Percentiles rank a stretch among this genome's conserved stretches.
These are phyloP conservation scores for Acer negundo DNA, from an alignment of 345 rosid species.

Conservation along the genomic window DNA sequence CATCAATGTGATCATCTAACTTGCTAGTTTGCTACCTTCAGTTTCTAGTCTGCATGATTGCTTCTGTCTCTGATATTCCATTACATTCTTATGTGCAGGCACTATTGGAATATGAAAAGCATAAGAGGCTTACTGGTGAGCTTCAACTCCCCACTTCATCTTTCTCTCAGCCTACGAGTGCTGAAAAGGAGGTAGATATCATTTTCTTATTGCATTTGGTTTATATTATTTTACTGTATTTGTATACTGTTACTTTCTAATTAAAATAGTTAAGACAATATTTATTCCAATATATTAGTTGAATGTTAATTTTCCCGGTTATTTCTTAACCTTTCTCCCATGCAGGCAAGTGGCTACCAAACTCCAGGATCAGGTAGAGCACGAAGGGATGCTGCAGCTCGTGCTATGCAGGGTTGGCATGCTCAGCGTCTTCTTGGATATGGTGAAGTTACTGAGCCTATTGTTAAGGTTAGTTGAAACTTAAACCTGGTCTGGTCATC, in stretches of 20 bases:
- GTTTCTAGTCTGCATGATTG: conserved; percentile 1
- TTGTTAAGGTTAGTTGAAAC: conserved; percentile 44
- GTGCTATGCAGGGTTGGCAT: conserved; percentile 95
- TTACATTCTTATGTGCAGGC: conserved; percentile 53
- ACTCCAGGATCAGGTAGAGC: conserved; percentile 68
- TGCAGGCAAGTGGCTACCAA: conserved; percentile 53
- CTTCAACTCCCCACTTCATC: conserved; percentile 71
- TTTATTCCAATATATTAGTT: neutral
- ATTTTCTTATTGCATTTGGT: conserved; percentile 12
- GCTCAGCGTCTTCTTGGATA: conserved; percentile 66
- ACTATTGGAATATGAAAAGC: conserved; percentile 83
- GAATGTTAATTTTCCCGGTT: neutral
- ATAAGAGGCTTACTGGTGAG: conserved; percentile 66
- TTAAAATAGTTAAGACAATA: conserved; percentile 1
- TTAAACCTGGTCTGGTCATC: neutral
- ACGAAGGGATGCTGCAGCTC: conserved; percentile 79
- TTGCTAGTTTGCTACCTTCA: neutral
- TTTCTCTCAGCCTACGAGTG: conserved; percentile 45
- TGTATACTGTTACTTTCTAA: neutral
- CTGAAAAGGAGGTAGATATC: conserved; percentile 90
- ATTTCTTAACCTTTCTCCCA: neutral
- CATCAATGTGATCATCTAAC: neutral
- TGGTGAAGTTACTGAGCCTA: conserved; percentile 64
- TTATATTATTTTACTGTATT: neutral
- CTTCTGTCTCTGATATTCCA: conserved; percentile 13